Conservation (phyloP, 139 green algal genomes). For the Chlorella ohadii region DNA sequence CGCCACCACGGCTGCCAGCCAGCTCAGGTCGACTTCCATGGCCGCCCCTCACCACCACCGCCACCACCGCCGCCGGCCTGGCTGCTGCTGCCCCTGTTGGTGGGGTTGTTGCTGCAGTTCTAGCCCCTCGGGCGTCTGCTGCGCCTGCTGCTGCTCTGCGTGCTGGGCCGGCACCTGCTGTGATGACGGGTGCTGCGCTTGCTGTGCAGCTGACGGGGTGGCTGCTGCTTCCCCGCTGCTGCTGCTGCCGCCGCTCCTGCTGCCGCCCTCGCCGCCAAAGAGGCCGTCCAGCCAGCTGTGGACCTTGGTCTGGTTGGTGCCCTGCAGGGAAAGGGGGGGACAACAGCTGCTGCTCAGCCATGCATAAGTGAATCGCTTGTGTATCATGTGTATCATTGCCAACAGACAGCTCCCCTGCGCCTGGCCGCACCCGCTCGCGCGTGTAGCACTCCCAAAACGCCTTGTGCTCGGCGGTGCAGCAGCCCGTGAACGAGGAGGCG, state of each 20-base stretch:
- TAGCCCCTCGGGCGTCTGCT: not conserved
- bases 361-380: too few species aligned
- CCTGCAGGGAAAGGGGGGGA: not conserved
- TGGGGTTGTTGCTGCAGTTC: not conserved
- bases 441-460: conserved; percentile 49
- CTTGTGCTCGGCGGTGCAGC: conserved; percentile 42
- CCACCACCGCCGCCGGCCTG: not conserved
- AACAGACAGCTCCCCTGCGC: too few species aligned
- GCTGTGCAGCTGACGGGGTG: not conserved
- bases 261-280: not conserved
- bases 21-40: conserved; percentile 25
- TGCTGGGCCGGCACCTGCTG: not conserved
- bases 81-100: not conserved
- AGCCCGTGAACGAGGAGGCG: conserved; percentile 26
- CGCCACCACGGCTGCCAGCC: conserved; percentile 9
- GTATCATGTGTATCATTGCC: too few species aligned
- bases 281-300: conserved; percentile 27
- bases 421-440: conserved; percentile 15
- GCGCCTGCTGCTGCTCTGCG: not conserved
- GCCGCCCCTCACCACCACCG: not conserved
- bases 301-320: conserved; percentile 36
- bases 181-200: not conserved
- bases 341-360: too few species aligned
- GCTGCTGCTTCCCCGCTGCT: not conserved
- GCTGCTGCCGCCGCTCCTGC: not conserved